These are phyloP conservation scores for Fusarium domesticum DNA, from an alignment of 2,329 filamentous ascomycete genomes.

Conservation along the genomic window DNA sequence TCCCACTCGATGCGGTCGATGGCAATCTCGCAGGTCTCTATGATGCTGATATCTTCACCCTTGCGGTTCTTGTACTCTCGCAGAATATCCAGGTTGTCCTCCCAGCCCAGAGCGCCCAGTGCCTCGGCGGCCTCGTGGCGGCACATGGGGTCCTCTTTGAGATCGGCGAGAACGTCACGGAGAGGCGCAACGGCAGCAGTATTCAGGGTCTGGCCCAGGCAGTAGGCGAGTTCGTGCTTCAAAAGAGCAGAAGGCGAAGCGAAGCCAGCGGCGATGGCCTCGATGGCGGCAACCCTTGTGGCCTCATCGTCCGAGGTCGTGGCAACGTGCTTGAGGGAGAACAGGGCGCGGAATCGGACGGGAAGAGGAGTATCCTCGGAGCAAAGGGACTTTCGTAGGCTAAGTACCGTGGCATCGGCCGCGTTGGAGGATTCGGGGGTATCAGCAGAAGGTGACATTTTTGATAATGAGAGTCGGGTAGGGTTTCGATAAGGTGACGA, in stretches of 20 bases:
- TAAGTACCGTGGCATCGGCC: constrained; percentile 48
- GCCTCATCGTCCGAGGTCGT: constrained; percentile 63
- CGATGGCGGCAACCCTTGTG: constrained; percentile 52
- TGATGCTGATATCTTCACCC: constrained; percentile 76
- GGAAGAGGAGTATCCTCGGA: constrained; percentile 81
- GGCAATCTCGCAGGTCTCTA: constrained; percentile 95
- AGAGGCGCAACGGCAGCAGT: constrained; percentile 70
- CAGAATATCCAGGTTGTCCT: constrained; percentile 70
- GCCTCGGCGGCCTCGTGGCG: constrained; percentile 96
- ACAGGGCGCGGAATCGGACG: constrained; percentile 90
- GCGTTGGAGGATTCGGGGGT: constrained; percentile 18
- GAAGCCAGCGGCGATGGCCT: constrained; percentile 87
- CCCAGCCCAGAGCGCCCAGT: constrained; percentile 79
- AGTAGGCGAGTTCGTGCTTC: constrained; percentile 97
- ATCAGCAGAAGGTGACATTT: constrained; percentile 29
- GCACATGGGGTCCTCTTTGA: constrained; percentile 89
- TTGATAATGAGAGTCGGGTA: constrained; percentile 14
- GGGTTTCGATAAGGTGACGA: constrained; percentile 2
- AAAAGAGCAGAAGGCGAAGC: constrained; percentile 80
- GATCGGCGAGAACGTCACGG: constrained; percentile 69
- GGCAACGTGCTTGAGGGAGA: constrained; percentile 94
- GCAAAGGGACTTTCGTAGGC: constrained; percentile 71
- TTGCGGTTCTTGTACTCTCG: constrained; percentile 69
- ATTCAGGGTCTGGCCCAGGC: constrained; percentile 86
- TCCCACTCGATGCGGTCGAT: constrained; percentile 94